phyloP scores from a whole-genome alignment of 345 rosid genomes.

The Capsella bursapastoris region DNA sequence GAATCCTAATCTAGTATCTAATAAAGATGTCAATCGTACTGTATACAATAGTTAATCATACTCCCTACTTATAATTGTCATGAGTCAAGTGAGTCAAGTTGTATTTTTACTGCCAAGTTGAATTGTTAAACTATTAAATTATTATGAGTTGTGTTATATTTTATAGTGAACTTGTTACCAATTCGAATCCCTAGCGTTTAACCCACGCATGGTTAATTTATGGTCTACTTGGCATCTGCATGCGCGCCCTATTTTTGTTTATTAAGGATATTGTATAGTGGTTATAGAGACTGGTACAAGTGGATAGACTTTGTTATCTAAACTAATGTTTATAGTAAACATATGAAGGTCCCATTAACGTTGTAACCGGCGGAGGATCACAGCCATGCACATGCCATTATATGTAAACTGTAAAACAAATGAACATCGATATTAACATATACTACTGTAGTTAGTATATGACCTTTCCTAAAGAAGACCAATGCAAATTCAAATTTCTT shows the following conservation, averaged over 20 bases:
- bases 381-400: slow-evolving; percentile 26
- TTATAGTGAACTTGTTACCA: no score
- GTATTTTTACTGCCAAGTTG: no score
- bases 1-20: no score
- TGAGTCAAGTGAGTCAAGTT: no score
- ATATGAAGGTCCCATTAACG: slow-evolving; percentile 10
- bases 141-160: no score
- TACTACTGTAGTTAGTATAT: not conserved
- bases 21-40: no score
- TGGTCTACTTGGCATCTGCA: slow-evolving; percentile 26
- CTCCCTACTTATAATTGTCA: no score
- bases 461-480: not conserved
- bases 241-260: not conserved
- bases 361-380: slow-evolving; percentile 23
- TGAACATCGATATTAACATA: not conserved
- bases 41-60: no score
- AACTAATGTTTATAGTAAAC: not conserved
- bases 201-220: slow-evolving; percentile 22
- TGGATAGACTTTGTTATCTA: slow-evolving; percentile 3
- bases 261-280: not conserved
- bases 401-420: not conserved
- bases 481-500: not conserved
- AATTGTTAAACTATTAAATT: no score
- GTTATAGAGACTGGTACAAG: slow-evolving; percentile 17
- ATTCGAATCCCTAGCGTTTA: not conserved